These are phyloP conservation scores for Oryza rufipogon DNA, from an alignment of 176 grass and related monocot species.

Conservation along the genomic window DNA sequence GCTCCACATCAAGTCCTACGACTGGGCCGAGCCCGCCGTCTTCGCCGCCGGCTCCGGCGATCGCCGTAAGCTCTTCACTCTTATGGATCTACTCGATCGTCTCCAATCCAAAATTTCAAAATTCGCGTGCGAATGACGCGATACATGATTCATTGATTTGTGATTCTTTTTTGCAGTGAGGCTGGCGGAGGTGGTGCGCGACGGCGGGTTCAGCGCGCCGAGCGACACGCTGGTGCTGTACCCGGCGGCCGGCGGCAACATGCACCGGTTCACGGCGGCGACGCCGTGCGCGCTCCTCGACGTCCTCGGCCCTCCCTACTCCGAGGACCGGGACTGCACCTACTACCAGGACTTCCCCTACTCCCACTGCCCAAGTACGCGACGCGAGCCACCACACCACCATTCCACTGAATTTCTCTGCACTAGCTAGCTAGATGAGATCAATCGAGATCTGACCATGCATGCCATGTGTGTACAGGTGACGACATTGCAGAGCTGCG, in stretches of 20 bases:
- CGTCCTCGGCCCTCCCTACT: constrained; percentile 39
- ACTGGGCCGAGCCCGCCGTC: constrained; percentile 45
- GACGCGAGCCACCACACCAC: neutral
- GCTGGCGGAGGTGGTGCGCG: constrained; percentile 36
- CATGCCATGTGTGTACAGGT: no score
- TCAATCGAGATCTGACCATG: no score
- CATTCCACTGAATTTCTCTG: no score
- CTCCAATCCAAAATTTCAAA: neutral
- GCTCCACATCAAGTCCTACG: constrained; percentile 72
- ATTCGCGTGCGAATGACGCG: no score
- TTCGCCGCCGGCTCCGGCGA: neutral
- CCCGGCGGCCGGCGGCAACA: constrained; percentile 48
- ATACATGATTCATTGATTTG: no score
- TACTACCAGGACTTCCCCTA: constrained; percentile 41
- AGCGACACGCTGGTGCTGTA: constrained; percentile 35
- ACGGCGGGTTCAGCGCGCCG: constrained; percentile 33
- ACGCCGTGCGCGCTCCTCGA: constrained; percentile 41
- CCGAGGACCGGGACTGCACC: constrained; percentile 39
- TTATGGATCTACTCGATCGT: no score
- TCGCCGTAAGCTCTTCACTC: neutral
- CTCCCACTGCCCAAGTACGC: neutral
- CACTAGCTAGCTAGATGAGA: no score
- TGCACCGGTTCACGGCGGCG: constrained; percentile 35
- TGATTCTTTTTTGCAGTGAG: neutral
- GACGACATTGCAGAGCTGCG: constrained; percentile 6